Evolutionary conservation across 2,329 filamentous ascomycete species (phyloP).

Genomic region (Botryotinia globosa): DNA sequence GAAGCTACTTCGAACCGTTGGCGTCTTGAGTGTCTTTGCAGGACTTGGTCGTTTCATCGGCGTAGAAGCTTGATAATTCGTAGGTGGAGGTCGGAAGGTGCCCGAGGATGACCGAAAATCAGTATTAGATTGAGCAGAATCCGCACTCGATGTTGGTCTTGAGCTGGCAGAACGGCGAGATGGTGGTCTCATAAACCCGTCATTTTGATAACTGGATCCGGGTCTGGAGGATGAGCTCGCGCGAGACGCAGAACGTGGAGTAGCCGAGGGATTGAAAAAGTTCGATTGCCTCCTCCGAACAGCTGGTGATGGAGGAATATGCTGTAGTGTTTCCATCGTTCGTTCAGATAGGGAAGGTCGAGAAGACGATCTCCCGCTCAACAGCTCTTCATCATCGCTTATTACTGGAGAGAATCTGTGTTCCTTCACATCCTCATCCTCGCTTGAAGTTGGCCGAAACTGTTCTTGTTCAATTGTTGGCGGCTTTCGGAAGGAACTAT

Average conservation of each 20-base stretch:
- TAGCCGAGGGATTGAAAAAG: constrained; percentile 67
- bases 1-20: constrained; percentile 32
- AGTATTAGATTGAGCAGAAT: constrained; percentile 40
- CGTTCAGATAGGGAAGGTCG: constrained; percentile 71
- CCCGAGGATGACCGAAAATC: constrained; percentile 47
- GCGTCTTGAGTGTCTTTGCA: constrained; percentile 41
- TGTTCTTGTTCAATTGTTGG: not conserved
- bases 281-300: constrained; percentile 64
- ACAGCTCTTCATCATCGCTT: constrained; percentile 11
- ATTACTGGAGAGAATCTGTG: constrained; percentile 14
- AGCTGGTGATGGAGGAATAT: constrained; percentile 74
- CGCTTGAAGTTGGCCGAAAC: constrained; percentile 9
- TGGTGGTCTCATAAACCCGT: constrained; percentile 50
- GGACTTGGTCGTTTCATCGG: constrained; percentile 42
- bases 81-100: constrained; percentile 45
- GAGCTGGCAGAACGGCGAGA: constrained; percentile 50
- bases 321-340: constrained; percentile 79
- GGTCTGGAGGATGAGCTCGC: constrained; percentile 30
- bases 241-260: constrained; percentile 49
- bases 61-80: constrained; percentile 45
- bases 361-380: constrained; percentile 17
- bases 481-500: constrained; percentile 27
- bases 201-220: constrained; percentile 60
- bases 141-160: constrained; percentile 55
- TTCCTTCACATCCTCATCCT: constrained; percentile 22